phyloP scores from a whole-genome alignment of 495 filamentous ascomycete species.

The Podospora pseudocomata region DNA sequence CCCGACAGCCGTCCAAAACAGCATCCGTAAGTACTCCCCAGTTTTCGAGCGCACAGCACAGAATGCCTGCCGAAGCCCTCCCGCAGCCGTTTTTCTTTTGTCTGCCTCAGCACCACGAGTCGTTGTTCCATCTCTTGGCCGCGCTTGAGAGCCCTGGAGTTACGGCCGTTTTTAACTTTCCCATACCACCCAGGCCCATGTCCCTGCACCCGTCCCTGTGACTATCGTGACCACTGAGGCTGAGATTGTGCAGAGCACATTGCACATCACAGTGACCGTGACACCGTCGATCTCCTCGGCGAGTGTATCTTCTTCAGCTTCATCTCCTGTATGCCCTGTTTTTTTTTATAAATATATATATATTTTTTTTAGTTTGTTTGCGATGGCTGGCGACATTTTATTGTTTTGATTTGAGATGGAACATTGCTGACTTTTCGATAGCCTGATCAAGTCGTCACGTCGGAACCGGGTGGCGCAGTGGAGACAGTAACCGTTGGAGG shows the following conservation, averaged over 20 bases:
- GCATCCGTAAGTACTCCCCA: conserved; percentile 21
- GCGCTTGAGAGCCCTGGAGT: conserved; percentile 4
- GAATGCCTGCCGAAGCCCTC: neutral
- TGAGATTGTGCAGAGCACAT: conserved; percentile 34
- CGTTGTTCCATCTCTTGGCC: conserved; percentile 1
- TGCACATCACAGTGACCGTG: conserved; percentile 31
- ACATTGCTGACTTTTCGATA: conserved; percentile 15
- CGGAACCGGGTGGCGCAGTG: conserved; percentile 9
- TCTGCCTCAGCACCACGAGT: neutral
- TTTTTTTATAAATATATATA: neutral
- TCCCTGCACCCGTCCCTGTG: conserved; percentile 9
- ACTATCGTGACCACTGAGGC: conserved; percentile 30
- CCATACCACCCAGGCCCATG: neutral
- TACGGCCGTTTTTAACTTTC: conserved; percentile 6
- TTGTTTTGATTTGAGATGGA: neutral
- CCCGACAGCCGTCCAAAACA: conserved; percentile 4
- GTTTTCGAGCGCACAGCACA: neutral
- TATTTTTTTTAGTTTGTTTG: neutral
- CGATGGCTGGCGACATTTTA: neutral
- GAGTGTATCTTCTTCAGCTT: conserved; percentile 16
- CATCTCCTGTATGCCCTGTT: conserved; percentile 28
- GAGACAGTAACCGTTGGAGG: conserved; percentile 44
- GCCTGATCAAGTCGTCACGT: neutral
- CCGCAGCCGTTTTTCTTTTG: neutral
- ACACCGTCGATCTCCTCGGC: conserved; percentile 23